Conservation (phyloP, 1,139 yeast genomes). For the Hemisphaericaspora subhashii region DNA sequence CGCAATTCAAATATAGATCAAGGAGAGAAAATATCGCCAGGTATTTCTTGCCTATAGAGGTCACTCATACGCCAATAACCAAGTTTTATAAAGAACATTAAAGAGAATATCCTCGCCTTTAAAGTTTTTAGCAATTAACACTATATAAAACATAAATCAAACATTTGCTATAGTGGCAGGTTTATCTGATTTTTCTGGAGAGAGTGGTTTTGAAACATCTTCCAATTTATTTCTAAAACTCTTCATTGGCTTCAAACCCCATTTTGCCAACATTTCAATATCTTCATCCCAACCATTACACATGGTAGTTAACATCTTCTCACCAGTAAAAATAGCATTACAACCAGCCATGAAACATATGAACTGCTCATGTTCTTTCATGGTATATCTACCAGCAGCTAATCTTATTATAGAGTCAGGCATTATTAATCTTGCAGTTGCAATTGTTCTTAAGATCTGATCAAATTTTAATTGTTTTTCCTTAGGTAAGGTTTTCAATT, state of each 20-base stretch:
- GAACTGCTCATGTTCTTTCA: slow-evolving; percentile 76
- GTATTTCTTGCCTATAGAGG: no score
- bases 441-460: slow-evolving; percentile 64
- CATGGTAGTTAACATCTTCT: slow-evolving; percentile 79
- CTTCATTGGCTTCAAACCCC: slow-evolving; percentile 76
- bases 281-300: slow-evolving; percentile 88
- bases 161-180: background rate
- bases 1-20: no score
- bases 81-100: background rate
- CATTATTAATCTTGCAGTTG: slow-evolving; percentile 76
- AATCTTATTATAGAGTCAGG: slow-evolving; percentile 69
- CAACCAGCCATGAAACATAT: slow-evolving; percentile 77
- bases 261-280: slow-evolving; percentile 59
- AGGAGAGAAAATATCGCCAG: no score
- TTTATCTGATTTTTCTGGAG: background rate
- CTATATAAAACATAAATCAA: background rate
- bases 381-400: slow-evolving; percentile 81
- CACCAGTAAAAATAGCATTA: slow-evolving; percentile 80
- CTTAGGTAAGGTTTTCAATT: slow-evolving; percentile 40
- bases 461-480: slow-evolving; percentile 52
- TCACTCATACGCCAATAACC: no score
- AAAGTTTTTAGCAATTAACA: no score
- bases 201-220: background rate
- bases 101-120: background rate
- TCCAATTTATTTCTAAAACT: slow-evolving; percentile 23